Conservation (phyloP, 352 stramenopile genomes). For the Phytophthora lateralis region DNA sequence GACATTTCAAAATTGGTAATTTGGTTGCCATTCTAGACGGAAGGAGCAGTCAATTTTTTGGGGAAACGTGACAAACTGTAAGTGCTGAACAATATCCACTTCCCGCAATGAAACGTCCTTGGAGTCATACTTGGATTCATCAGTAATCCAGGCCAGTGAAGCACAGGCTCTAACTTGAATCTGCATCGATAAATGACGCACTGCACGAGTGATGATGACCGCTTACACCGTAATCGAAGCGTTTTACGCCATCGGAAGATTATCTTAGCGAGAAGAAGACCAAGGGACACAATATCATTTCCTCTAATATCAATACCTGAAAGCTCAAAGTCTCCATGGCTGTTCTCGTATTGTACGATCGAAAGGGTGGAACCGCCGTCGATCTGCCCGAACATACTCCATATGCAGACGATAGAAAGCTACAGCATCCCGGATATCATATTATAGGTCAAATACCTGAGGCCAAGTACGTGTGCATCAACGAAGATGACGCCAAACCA, state of each 20-base stretch:
- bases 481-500: slow-evolving; percentile 33
- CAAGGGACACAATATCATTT: slow-evolving; percentile 33
- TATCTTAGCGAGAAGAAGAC: slow-evolving; percentile 32
- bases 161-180: slow-evolving; percentile 10
- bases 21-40: not conserved
- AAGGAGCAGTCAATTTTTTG: slow-evolving; percentile 12
- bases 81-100: slow-evolving; percentile 27
- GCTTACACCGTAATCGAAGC: slow-evolving; percentile 11
- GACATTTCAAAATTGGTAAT: not conserved
- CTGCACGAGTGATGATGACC: slow-evolving; percentile 14
- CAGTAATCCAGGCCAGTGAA: not conserved
- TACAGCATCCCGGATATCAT: slow-evolving; percentile 21
- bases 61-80: slow-evolving; percentile 21
- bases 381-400: slow-evolving; percentile 24
- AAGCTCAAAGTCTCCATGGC: slow-evolving; percentile 21
- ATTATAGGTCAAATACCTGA: slow-evolving; percentile 13
- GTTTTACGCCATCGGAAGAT: slow-evolving; percentile 26
- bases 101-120: slow-evolving; percentile 14
- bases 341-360: slow-evolving; percentile 24
- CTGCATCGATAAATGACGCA: slow-evolving; percentile 35
- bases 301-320: slow-evolving; percentile 25
- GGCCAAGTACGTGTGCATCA: slow-evolving; percentile 32
- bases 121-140: not conserved
- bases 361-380: slow-evolving; percentile 14
- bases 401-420: slow-evolving; percentile 14